Evolutionary conservation across 768 basidiomycete species (phyloP), one percentile per base, ranked within the genome.

Genomic region (Amanita rubescens): DNA sequence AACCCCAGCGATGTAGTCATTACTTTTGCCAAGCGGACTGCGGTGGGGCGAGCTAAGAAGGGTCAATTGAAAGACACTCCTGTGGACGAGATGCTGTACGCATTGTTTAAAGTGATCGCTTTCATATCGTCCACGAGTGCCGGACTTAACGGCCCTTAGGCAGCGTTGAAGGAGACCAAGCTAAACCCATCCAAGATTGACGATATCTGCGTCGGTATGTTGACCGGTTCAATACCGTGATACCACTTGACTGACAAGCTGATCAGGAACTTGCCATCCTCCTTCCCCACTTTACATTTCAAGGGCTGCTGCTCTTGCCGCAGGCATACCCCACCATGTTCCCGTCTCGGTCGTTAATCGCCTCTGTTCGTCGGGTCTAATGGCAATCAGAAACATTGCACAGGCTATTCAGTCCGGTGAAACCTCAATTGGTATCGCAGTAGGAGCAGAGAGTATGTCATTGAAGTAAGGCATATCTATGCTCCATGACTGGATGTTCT

Each of bases 331-430:
- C 2, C 77, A 85, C 51, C 73, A 84, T 57, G 85, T 92, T 12
- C 87, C 94, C n/a, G 78, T 97, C 57, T 88, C 88, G 19, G 87
- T 89, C 10, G 82, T 97, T 51, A 99, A 99, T 68, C 77, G 95
- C 53, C 79, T 98, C 47, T 99, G 95, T 69, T 90, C 93, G 2
- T 94, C 93, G 0, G 94, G 94, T 20, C 75, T 98, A 46, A 91
- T 94, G 80, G 87, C 95, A n/a, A 85, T 98, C 57, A 83, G 90
- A 55, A 83, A 76, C 63, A 88, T 98, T 47, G 92, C 94, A 15
- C 87, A 95, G 66, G 79, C 87, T 53, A 94, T 98, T 59, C 78
- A 84, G 57, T 69, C 83, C 6, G 87, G 89, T 20, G 91, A 97
- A 62, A 84, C 85, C 24, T 84, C 88, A 24, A 74, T 98, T 41